Evolutionary conservation across 257 asterid species (phyloP).

Genomic region (Scutellaria baicalensis): DNA sequence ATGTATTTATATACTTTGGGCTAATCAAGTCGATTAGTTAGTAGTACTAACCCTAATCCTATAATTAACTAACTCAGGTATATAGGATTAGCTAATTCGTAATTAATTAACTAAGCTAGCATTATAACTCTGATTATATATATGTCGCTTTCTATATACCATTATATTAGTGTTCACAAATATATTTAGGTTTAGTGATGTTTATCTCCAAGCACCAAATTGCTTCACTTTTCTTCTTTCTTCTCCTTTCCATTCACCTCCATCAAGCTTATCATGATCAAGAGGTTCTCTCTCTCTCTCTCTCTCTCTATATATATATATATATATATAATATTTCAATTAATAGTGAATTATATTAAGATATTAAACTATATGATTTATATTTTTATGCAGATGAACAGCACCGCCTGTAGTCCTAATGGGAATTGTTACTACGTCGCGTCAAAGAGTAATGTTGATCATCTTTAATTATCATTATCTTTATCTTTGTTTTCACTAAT

Average conservation of each 20-base stretch:
- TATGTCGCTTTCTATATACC: too few relatives aligned
- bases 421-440: background rate
- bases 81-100: too few relatives aligned
- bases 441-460: background rate
- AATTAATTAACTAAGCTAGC: too few relatives aligned
- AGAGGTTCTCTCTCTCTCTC: background rate
- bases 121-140: too few relatives aligned
- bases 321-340: background rate
- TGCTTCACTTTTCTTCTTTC: background rate
- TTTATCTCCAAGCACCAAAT: background rate
- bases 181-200: background rate
- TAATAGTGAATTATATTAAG: background rate
- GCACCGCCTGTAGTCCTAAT: background rate
- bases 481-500: background rate
- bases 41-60: too few relatives aligned
- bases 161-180: too few relatives aligned
- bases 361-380: background rate
- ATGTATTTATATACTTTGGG: too few relatives aligned
- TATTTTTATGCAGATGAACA: background rate
- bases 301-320: background rate
- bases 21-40: too few relatives aligned
- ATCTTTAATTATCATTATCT: background rate
- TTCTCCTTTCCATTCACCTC: conserved; percentile 3
- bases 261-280: conserved; percentile 1
- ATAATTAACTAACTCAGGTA: too few relatives aligned